Percentiles rank a stretch among this genome's conserved stretches.
These are phyloP conservation scores for Saccharomyces uvarum DNA, from an alignment of 1,139 yeast genomes.

Conservation along the genomic window DNA sequence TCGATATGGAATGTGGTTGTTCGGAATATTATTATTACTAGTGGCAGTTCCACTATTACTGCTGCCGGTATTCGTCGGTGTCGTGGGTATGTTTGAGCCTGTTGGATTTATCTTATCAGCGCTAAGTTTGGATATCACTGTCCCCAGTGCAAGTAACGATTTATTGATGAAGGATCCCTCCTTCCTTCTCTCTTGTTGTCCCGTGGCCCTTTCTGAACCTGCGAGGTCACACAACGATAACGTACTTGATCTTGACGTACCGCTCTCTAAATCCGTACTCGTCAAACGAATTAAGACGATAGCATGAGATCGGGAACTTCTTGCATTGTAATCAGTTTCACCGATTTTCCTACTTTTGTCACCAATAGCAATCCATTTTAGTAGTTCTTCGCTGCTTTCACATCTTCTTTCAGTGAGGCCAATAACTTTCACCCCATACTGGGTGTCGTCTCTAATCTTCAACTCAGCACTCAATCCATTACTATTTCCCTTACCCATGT, in stretches of 20 bases:
- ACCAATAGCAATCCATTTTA: conserved; percentile 57
- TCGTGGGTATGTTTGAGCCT: conserved; percentile 9
- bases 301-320: conserved; percentile 90
- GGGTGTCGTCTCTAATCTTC: conserved; percentile 67
- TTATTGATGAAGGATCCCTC: conserved; percentile 92
- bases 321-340: conserved; percentile 75
- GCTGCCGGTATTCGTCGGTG: conserved; percentile 17
- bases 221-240: conserved; percentile 90
- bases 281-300: conserved; percentile 65
- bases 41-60: conserved; percentile 6
- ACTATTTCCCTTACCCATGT: conserved; percentile 3
- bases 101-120: conserved; percentile 23
- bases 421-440: conserved; percentile 65
- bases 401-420: conserved; percentile 64
- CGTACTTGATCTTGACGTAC: conserved; percentile 48
- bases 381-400: conserved; percentile 48
- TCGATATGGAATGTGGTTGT: conserved; percentile 74
- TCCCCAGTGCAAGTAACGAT: conserved; percentile 79
- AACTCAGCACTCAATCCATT: conserved; percentile 38
- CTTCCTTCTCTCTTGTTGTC: conserved; percentile 69
- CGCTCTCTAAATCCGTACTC: conserved; percentile 37
- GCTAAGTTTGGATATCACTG: conserved; percentile 76
- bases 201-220: conserved; percentile 87
- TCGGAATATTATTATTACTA: conserved; percentile 9
- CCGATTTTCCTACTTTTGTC: conserved; percentile 73